Base-by-base conservation (phyloP, 2,329 filamentous ascomycete species). In the Penicillium sp. region DNA sequence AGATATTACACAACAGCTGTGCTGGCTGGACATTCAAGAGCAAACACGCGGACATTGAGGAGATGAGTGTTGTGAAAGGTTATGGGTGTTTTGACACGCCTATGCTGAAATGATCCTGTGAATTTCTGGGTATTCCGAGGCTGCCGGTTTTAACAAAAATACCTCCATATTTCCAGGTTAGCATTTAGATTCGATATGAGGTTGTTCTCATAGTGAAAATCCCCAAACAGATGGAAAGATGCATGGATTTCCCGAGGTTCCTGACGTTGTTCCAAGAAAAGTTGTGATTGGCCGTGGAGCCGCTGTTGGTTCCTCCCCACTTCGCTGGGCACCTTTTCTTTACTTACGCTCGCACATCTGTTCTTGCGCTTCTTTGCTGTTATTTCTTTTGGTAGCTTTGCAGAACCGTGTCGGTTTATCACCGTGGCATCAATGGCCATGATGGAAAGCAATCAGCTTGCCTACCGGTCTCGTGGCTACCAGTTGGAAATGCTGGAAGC, bases 401-500 rank as follows among this genome's bases (percentile, higher is more conserved):
- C 5, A 18, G 8, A 18, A 13, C 5, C 24, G 8, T 38, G 21
- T 40, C 24, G 14, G 10, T 14, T 31, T 2, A 2, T 24, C 6
- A 32, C n/a, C 24, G 50, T 54, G 52, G 32, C 16, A 6, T 31
- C 22, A 3, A 27, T 16, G 2, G 49, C 29, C 10, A 3, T 27
- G 13, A 11, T 46, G 32, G 53, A 52, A 34, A 44, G 34, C 24
- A 56, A 56, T 43, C 52, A 38, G 5, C 52, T 52, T 31, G 43
- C 52, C 16, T 66, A 65, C 40, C 61, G 60, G 31, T 64, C 75
- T 2, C 71, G 88, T 44, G 83, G 81, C 1, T 93, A 92, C 64
- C 89, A 93, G 71, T 67, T 83, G 18, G 90, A 92, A 73, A 92
- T 93, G 89, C 79, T 90, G 49, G 81, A 87, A 55, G 81, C 83